phyloP scores from a whole-genome alignment of 805 yeast species.

The Candida gorgasii region DNA sequence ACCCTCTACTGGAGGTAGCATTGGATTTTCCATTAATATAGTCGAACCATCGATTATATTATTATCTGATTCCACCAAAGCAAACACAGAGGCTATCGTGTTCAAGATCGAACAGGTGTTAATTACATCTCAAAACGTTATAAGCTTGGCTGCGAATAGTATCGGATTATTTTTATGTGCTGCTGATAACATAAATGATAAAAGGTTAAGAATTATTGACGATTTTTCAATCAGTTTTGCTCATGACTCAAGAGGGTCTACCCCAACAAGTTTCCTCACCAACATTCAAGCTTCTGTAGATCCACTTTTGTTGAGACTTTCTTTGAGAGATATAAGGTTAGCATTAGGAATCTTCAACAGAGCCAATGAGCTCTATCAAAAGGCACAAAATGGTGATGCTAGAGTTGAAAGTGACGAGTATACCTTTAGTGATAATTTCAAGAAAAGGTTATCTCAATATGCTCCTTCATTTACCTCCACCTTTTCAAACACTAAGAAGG shows the following conservation, averaged over 20 bases:
- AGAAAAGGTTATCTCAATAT: conserved; percentile 57
- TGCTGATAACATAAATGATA: conserved; percentile 67
- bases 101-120: conserved; percentile 81
- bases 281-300: conserved; percentile 71
- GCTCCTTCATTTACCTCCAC: conserved; percentile 68
- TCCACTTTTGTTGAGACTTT: conserved; percentile 76
- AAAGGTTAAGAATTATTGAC: conserved; percentile 73
- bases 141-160: conserved; percentile 67
- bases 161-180: conserved; percentile 83
- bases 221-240: conserved; percentile 82
- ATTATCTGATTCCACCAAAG: conserved; percentile 72
- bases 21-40: conserved; percentile 65
- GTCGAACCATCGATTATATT: conserved; percentile 76
- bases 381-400: conserved; percentile 19
- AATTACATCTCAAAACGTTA: conserved; percentile 65
- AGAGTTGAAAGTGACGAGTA: conserved; percentile 26
- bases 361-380: conserved; percentile 57
- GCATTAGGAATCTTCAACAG: conserved; percentile 72
- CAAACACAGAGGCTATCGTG: conserved; percentile 82
- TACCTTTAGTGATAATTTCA: conserved; percentile 63
- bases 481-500: conserved; percentile 29
- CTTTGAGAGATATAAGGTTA: conserved; percentile 81
- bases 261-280: conserved; percentile 57
- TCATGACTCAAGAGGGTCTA: conserved; percentile 69
- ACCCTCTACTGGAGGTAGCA: conserved; percentile 3